Evolutionary conservation across 2,329 filamentous ascomycete genomes (phyloP), one percentile per base, ranked within the genome.

Genomic region (Fusarium graminum): DNA sequence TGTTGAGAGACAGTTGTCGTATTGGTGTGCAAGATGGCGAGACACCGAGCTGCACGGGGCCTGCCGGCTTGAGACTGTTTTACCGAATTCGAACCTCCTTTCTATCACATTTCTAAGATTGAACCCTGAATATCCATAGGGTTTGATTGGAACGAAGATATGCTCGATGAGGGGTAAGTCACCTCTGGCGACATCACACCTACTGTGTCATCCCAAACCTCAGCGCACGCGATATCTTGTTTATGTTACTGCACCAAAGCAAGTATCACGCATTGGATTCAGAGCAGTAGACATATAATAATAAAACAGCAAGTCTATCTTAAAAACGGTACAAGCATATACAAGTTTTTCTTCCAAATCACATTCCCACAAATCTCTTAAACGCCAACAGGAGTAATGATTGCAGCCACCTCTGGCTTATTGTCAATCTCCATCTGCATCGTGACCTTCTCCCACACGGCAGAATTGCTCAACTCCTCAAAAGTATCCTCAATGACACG

Each of bases 401-500:
- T 16, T 5, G 34, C 34, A 1, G 34, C 34, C n/a, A 45, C 39
- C 9, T 43, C 46, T 4, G 17, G 16, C 16, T 26, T 61, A 22
- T 14, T 46, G 3, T 40, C 42, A 40, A 63, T 49, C 16, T 60
- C 62, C 54, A 70, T 46, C 39, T 70, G 67, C 28, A 70, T 12
- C 1, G 61, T 39, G 5, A 67, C 19, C 62, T 70, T 70, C 6
- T 70, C 68, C 67, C 62, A 69, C 2, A 61, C 44, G 0, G 56
- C 55, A 4, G 62, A 65, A 12, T 19, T 52, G 3, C 42, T 12
- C 16, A 70, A 44, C 25, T 69, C 65, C 1, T 54, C 36, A 29
- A 70, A 70, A 0, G 68, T 70, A 19, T 70, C 67, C 30, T 65
- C 50, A 3, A 71, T 30, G 1, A 71, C 68, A 6, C 60, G 34